A percentile compares a stretch with the other conserved stretches of the same genome.
phyloP scores from a whole-genome alignment of 352 stramenopile genomes.

The Phytophthora vignae region DNA sequence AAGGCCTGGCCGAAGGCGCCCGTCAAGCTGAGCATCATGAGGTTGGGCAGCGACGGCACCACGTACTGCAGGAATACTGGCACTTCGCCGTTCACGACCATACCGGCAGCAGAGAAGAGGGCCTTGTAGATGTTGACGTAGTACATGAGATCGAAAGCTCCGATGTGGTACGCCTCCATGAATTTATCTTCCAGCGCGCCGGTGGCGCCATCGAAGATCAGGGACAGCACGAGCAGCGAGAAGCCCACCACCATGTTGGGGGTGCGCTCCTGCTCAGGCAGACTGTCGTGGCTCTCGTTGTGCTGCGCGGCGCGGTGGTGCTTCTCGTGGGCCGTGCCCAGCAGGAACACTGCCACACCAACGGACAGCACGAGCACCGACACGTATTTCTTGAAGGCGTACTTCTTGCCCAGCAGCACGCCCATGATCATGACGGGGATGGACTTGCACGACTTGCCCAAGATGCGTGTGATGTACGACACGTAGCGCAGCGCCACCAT shows the following conservation, averaged over 20 bases:
- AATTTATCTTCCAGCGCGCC: slow-evolving; percentile 86
- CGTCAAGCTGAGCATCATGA: slow-evolving; percentile 79
- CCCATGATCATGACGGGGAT: slow-evolving; percentile 89
- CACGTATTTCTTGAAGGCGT: slow-evolving; percentile 84
- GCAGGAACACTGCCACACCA: slow-evolving; percentile 79
- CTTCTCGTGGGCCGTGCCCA: slow-evolving; percentile 80
- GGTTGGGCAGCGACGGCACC: slow-evolving; percentile 61
- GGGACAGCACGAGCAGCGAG: slow-evolving; percentile 71
- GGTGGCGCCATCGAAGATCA: slow-evolving; percentile 83
- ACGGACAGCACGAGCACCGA: slow-evolving; percentile 78
- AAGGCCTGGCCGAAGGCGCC: slow-evolving; percentile 84
- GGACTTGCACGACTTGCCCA: slow-evolving; percentile 91
- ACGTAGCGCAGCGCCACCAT: slow-evolving; percentile 88
- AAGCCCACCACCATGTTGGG: slow-evolving; percentile 75
- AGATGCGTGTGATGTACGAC: slow-evolving; percentile 86
- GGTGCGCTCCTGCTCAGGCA: slow-evolving; percentile 57
- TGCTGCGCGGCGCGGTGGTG: slow-evolving; percentile 52
- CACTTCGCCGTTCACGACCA: slow-evolving; percentile 79
- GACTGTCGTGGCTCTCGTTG: slow-evolving; percentile 53
- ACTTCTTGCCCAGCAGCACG: slow-evolving; percentile 78
- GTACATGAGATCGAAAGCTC: slow-evolving; percentile 90
- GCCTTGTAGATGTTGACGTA: slow-evolving; percentile 89
- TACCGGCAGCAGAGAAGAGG: slow-evolving; percentile 67
- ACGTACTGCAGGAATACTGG: slow-evolving; percentile 70
- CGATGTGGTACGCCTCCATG: slow-evolving; percentile 83